phyloP scores from a whole-genome alignment of 805 yeast genomes.

The Dipodascopsis uninucleata region DNA sequence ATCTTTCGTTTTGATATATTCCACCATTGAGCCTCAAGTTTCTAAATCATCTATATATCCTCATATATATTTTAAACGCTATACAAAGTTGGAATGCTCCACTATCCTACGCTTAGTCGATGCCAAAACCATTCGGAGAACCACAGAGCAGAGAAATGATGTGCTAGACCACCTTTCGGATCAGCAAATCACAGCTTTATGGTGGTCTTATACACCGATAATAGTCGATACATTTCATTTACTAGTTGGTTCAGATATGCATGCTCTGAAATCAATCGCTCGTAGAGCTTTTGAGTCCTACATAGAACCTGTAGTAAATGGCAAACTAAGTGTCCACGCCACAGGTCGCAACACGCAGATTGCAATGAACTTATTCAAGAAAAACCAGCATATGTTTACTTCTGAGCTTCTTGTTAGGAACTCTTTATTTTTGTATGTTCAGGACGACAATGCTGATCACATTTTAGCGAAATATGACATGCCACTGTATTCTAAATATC shows the following conservation, averaged over 20 bases:
- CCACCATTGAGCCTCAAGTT: constrained; percentile 10
- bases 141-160: background rate
- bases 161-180: constrained; percentile 6
- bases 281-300: constrained; percentile 12
- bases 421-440: constrained; percentile 4
- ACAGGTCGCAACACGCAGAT: background rate
- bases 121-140: background rate
- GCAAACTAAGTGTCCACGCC: background rate
- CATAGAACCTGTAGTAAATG: constrained; percentile 9
- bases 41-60: constrained; percentile 13
- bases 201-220: constrained; percentile 14
- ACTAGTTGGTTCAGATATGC: constrained; percentile 18
- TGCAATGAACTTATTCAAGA: constrained; percentile 8
- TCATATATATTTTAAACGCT: constrained; percentile 19
- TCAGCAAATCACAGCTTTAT: constrained; percentile 7
- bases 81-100: constrained; percentile 12
- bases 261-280: constrained; percentile 3
- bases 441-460: background rate
- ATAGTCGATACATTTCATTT: constrained; percentile 20
- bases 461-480: constrained; percentile 10
- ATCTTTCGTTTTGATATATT: constrained; percentile 14
- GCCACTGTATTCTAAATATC: constrained; percentile 44
- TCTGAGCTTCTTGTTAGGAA: constrained; percentile 18
- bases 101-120: constrained; percentile 8
- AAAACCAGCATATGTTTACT: constrained; percentile 13